Evolutionary conservation across 495 filamentous ascomycete species (phyloP).

Genomic region (Sphaerosporella brunnea): DNA sequence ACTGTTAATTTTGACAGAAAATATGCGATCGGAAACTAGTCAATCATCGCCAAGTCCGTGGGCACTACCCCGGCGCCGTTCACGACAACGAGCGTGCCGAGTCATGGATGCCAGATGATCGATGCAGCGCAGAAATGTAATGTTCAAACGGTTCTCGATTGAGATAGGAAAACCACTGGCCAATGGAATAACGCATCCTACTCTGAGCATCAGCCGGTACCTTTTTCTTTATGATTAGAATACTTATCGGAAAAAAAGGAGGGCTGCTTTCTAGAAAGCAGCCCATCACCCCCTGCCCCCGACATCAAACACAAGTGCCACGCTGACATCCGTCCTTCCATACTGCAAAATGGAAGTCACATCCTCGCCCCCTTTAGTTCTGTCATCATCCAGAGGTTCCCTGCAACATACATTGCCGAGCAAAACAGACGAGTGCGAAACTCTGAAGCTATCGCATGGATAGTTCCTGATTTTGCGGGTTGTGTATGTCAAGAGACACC

Average conservation of each 20-base stretch:
- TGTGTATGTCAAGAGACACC: background rate
- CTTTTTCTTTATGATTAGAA: conserved; percentile 5
- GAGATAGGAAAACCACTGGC: too few species aligned
- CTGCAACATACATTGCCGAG: too few species aligned
- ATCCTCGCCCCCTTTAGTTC: background rate
- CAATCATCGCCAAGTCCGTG: too few species aligned
- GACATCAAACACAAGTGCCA: conserved; percentile 20
- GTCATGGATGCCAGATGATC: too few species aligned
- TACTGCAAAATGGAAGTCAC: background rate
- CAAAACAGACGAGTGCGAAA: conserved; percentile 21
- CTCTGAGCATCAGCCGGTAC: conserved; percentile 17
- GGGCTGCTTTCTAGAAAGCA: conserved; percentile 14
- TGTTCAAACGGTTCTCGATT: too few species aligned
- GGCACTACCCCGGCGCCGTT: too few species aligned
- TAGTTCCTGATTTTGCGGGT: background rate
- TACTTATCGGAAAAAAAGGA: conserved; percentile 24
- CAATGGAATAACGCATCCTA: too few species aligned
- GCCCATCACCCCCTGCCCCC: conserved; percentile 1
- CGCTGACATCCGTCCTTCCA: background rate
- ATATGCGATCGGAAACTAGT: too few species aligned
- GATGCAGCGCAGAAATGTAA: too few species aligned
- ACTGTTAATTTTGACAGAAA: too few species aligned
- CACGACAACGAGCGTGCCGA: too few species aligned
- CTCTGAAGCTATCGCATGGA: conserved; percentile 19
- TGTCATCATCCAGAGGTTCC: background rate